These are phyloP conservation scores for Colletotrichum paranaense DNA, from an alignment of 2,329 filamentous ascomycete species.

Conservation along the genomic window DNA sequence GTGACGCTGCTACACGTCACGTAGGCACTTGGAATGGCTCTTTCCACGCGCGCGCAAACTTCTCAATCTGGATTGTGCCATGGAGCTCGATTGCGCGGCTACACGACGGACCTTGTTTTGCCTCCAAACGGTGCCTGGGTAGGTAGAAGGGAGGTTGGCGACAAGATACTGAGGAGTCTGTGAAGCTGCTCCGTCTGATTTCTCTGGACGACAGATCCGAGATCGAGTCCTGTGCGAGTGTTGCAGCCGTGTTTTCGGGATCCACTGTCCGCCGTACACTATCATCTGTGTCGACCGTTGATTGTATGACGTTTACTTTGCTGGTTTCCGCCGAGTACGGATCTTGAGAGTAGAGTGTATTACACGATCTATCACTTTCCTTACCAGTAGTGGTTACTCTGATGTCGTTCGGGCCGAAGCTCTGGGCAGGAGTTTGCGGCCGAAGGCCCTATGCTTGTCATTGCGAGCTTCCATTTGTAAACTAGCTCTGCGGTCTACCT, in stretches of 20 bases:
- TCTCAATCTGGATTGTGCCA: background rate
- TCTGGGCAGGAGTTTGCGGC: background rate
- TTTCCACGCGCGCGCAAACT: background rate
- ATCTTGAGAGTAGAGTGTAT: background rate
- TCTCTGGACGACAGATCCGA: background rate
- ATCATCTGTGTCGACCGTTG: background rate
- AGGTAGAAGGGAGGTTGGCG: background rate
- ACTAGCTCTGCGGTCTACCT: too few species aligned
- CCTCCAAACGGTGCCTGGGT: background rate
- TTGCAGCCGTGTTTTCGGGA: background rate
- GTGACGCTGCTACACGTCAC: background rate
- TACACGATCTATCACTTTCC: background rate
- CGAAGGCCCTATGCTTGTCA: background rate
- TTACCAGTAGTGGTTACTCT: background rate
- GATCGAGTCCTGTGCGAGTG: background rate
- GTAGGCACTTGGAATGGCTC: background rate
- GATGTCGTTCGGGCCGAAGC: background rate
- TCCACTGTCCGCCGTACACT: too few species aligned
- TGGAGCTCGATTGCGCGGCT: background rate
- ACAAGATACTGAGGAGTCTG: background rate
- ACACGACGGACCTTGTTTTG: background rate
- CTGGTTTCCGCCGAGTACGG: background rate
- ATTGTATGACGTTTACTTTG: background rate
- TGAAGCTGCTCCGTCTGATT: background rate
- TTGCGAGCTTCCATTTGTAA: too few species aligned